These are phyloP conservation scores for Globisporangium echinulatum DNA, from an alignment of 352 stramenopile genomes.

Conservation along the genomic window DNA sequence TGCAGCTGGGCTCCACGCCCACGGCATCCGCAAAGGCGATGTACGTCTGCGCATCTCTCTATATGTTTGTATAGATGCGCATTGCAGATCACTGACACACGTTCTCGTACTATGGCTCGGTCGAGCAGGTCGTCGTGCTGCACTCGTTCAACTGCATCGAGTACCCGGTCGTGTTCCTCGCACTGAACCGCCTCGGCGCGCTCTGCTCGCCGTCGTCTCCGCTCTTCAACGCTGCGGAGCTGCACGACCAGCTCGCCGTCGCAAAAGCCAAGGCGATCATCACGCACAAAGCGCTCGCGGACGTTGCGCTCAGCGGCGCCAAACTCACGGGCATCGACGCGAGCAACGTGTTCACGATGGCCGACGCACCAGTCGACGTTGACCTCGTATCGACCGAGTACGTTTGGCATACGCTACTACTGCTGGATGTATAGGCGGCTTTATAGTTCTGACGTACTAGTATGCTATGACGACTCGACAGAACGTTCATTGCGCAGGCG, in stretches of 20 bases:
- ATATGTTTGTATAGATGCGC: conserved; percentile 3
- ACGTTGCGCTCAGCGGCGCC: conserved; percentile 21
- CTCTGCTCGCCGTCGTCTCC: conserved; percentile 34
- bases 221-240: conserved; percentile 27
- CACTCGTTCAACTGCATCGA: conserved; percentile 51
- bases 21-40: conserved; percentile 33
- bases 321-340: conserved; percentile 7
- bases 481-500: conserved; percentile 18
- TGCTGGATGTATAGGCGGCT: neutral
- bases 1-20: conserved; percentile 25
- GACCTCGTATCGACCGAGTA: conserved; percentile 25
- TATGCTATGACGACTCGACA: conserved; percentile 2
- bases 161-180: conserved; percentile 36
- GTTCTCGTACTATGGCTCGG: neutral
- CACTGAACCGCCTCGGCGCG: conserved; percentile 30
- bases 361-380: neutral
- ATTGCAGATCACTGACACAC: neutral
- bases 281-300: conserved; percentile 23
- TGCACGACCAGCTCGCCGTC: conserved; percentile 26
- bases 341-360: conserved; percentile 25
- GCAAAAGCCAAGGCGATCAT: conserved; percentile 23
- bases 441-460: neutral
- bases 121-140: conserved; percentile 31
- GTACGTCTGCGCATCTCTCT: conserved; percentile 15
- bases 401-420: neutral